Evolutionary conservation across 2,329 filamentous ascomycete genomes (phyloP).

Genomic region (Neofusicoccum ribis): DNA sequence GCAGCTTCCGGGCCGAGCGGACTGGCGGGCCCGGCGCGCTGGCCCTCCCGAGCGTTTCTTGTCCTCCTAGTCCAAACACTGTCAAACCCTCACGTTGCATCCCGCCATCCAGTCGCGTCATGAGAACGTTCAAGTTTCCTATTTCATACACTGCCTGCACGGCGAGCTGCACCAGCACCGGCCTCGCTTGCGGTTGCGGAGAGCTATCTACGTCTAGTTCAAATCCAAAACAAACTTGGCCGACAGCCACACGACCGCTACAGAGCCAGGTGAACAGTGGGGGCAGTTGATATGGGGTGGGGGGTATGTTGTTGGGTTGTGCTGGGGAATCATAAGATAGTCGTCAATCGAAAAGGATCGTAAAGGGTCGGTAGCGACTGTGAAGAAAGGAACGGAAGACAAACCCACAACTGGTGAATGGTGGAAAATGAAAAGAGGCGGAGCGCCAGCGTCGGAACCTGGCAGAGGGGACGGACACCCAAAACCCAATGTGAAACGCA

Average conservation of each 20-base stretch:
- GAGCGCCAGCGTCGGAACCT: not conserved
- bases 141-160: constrained; percentile 8
- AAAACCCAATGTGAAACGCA: constrained; percentile 9
- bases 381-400: constrained; percentile 2
- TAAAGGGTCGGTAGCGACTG: constrained; percentile 16
- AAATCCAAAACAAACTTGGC: constrained; percentile 7
- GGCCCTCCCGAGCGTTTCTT: not conserved
- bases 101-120: not conserved
- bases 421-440: not conserved
- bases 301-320: not conserved
- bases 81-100: not conserved
- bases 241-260: constrained; percentile 1
- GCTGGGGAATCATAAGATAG: constrained; percentile 4
- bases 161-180: constrained; percentile 10
- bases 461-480: not conserved
- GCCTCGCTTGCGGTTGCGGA: not conserved
- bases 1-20: too few species aligned
- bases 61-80: too few species aligned
- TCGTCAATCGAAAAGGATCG: constrained; percentile 15
- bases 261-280: not conserved
- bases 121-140: not conserved
- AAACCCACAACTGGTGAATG: not conserved
- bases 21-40: not conserved
- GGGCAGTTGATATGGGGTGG: not conserved
- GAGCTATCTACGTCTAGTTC: constrained; percentile 14